These are phyloP conservation scores for Discostella pseudostelligera DNA, from an alignment of 108 stramenopile species.

Conservation along the genomic window DNA sequence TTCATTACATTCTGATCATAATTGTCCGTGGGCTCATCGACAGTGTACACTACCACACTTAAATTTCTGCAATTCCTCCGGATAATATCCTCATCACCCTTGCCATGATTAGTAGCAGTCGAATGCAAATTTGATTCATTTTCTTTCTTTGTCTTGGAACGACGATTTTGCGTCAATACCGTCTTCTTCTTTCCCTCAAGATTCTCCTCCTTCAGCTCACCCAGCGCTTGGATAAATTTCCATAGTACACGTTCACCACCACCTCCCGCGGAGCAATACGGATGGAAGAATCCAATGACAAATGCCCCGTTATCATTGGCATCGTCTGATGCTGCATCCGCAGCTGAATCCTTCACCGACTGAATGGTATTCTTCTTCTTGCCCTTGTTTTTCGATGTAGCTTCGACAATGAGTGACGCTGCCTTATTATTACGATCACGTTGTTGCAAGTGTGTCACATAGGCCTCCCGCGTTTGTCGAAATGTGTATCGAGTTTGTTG, in stretches of 20 bases:
- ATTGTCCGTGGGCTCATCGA: conserved; percentile 54
- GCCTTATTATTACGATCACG: not conserved
- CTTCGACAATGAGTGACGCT: not conserved
- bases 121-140: not conserved
- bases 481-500: not conserved
- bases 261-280: conserved; percentile 85
- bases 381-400: not conserved
- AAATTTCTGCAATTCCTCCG: conserved; percentile 18
- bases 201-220: conserved; percentile 42
- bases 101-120: not conserved
- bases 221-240: conserved; percentile 86
- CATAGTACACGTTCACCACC: conserved; percentile 99
- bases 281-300: conserved; percentile 83
- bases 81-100: not conserved
- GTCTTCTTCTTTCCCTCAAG: not conserved
- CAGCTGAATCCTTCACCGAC: not conserved
- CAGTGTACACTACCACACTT: conserved; percentile 81
- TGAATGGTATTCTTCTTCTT: not conserved
- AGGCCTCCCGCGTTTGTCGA: not conserved
- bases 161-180: not conserved
- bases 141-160: conserved; percentile 9
- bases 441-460: not conserved
- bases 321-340: not conserved
- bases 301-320: conserved; percentile 19
- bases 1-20: conserved; percentile 44